phyloP scores from a whole-genome alignment of 148 eudicot genomes.

The Limonium bicolor region DNA sequence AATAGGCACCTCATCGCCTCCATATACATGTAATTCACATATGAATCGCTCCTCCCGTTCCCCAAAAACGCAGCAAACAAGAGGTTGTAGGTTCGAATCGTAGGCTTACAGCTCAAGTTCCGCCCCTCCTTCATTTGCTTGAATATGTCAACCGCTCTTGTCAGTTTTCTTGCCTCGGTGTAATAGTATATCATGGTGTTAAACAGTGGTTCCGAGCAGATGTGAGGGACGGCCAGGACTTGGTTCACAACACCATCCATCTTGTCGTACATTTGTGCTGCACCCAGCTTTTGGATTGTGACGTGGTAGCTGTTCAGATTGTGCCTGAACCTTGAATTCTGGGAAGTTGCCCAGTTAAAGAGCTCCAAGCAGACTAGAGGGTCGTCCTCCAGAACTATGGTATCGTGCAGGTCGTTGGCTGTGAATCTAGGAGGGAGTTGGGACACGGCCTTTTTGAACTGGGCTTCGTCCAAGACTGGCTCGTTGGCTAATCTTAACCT shows the following conservation, averaged over 20 bases:
- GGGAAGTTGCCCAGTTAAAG: slow-evolving; percentile 57
- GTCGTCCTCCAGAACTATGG: slow-evolving; percentile 31
- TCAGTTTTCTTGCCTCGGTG: slow-evolving; percentile 57
- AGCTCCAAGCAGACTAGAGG: slow-evolving; percentile 66
- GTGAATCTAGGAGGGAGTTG: slow-evolving; percentile 66
- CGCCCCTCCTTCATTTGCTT: slow-evolving; percentile 47
- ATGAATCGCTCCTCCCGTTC: slow-evolving; percentile 46
- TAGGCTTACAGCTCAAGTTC: slow-evolving; percentile 47
- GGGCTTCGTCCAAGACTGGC: slow-evolving; percentile 42
- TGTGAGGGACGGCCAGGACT: slow-evolving; percentile 38
- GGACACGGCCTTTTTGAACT: slow-evolving; percentile 29
- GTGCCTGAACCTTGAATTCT: slow-evolving; percentile 60
- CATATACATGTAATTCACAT: slow-evolving; percentile 67
- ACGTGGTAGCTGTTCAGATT: slow-evolving; percentile 40
- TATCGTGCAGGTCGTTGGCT: slow-evolving; percentile 43
- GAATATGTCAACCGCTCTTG: slow-evolving; percentile 50
- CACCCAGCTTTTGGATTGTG: slow-evolving; percentile 62
- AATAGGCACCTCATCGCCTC: slow-evolving; percentile 59
- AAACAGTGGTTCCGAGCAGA: slow-evolving; percentile 57
- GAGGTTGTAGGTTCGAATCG: slow-evolving; percentile 55
- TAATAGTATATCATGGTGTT: slow-evolving; percentile 64
- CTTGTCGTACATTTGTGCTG: slow-evolving; percentile 48
- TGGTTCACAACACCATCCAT: slow-evolving; percentile 69
- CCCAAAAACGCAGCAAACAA: slow-evolving; percentile 61
- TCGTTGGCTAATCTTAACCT: slow-evolving; percentile 28